Percentiles rank a stretch among this genome's conserved stretches.
phyloP scores from a whole-genome alignment of 192 early-diverging fungal species.

The Coemansia sp. region DNA sequence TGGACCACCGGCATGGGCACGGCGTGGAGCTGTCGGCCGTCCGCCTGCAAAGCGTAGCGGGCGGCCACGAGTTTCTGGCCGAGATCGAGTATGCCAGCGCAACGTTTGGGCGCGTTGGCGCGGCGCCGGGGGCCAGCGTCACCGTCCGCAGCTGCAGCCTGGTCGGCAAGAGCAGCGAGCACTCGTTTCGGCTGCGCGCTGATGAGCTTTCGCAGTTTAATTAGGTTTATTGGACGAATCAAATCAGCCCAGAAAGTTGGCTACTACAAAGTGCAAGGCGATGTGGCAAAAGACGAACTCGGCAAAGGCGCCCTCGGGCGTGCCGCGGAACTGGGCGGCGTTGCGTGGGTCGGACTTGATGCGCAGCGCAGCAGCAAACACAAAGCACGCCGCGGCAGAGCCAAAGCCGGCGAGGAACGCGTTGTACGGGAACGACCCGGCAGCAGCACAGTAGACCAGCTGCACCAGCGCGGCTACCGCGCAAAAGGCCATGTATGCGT shows the following conservation, averaged over 20 bases:
- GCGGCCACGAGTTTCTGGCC: constrained; percentile 9
- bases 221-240: too few species aligned
- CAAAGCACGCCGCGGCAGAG: constrained; percentile 87
- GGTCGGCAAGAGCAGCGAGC: neutral
- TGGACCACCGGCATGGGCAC: neutral
- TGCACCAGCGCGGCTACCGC: constrained; percentile 88
- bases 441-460: constrained; percentile 82
- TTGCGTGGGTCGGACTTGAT: constrained; percentile 90
- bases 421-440: constrained; percentile 96
- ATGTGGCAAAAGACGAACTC: constrained; percentile 87
- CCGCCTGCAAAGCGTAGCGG: constrained; percentile 21
- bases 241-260: constrained; percentile 84
- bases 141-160: constrained; percentile 39
- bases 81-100: constrained; percentile 16
- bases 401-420: constrained; percentile 95
- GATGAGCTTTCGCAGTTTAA: too few species aligned
- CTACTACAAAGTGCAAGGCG: constrained; percentile 84
- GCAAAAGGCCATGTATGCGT: constrained; percentile 89
- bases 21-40: constrained; percentile 14
- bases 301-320: constrained; percentile 88
- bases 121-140: constrained; percentile 12
- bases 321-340: constrained; percentile 60
- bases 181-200: neutral
- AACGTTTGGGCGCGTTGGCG: constrained; percentile 20
- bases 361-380: constrained; percentile 84